Conservation (phyloP, 2,329 filamentous ascomycete genomes). For the Cercospora berteroae region DNA sequence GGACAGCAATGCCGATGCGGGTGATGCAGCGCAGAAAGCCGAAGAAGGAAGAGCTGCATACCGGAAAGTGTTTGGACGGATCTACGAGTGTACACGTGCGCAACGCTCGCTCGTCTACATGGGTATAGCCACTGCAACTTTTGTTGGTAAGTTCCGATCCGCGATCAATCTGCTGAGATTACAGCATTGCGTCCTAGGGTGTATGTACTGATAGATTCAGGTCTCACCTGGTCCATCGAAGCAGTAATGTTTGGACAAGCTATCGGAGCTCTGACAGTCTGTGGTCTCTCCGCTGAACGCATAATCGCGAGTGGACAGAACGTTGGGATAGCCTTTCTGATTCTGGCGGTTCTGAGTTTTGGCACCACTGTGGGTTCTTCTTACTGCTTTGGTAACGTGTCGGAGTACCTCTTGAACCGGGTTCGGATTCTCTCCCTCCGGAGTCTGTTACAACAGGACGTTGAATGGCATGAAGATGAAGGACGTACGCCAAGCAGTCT, state of each 20-base stretch:
- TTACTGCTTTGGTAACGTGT: constrained; percentile 56
- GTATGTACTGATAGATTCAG: neutral
- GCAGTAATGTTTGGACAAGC: constrained; percentile 61
- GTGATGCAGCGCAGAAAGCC: neutral
- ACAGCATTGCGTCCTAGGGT: neutral
- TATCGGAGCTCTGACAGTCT: constrained; percentile 55
- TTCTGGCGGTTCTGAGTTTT: constrained; percentile 59
- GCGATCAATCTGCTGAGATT: neutral
- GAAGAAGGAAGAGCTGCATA: neutral
- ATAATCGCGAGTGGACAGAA: constrained; percentile 58
- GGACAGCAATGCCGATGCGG: neutral
- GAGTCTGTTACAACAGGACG: constrained; percentile 62
- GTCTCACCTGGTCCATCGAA: constrained; percentile 34
- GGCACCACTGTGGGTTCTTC: constrained; percentile 61
- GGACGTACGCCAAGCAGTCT: constrained; percentile 61
- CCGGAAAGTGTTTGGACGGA: neutral
- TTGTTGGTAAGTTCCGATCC: neutral
- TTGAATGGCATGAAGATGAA: constrained; percentile 69
- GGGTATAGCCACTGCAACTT: neutral
- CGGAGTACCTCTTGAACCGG: constrained; percentile 63
- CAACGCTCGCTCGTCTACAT: neutral
- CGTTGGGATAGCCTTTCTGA: constrained; percentile 59
- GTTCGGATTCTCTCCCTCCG: constrained; percentile 64
- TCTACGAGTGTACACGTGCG: neutral
- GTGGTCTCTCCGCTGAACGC: constrained; percentile 44